Conservation (phyloP, 2,329 filamentous ascomycete genomes). For the Aureobasidium namibiae region DNA sequence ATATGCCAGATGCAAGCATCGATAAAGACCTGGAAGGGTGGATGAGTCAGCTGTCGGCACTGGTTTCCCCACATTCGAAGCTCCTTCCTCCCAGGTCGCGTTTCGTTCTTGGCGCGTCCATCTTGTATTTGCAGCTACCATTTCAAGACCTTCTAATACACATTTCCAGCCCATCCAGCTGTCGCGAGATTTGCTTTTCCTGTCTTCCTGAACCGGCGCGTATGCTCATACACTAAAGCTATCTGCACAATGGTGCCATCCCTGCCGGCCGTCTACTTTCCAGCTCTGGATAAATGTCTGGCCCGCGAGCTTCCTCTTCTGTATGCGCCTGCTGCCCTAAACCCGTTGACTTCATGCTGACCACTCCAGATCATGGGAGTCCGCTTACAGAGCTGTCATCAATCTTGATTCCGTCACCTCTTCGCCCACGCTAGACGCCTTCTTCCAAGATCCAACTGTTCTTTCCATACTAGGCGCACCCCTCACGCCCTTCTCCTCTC, state of each 20-base stretch:
- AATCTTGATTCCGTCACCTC: conserved; percentile 44
- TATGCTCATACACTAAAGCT: conserved; percentile 6
- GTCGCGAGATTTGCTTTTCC: neutral
- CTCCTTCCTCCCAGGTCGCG: conserved; percentile 2
- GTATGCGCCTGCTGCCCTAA: conserved; percentile 43
- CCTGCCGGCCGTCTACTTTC: conserved; percentile 52
- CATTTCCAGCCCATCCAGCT: neutral
- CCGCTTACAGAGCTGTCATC: conserved; percentile 47
- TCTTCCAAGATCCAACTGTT: conserved; percentile 64
- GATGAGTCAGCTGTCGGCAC: neutral
- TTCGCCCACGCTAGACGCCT: conserved; percentile 49
- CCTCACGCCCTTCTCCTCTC: conserved; percentile 56
- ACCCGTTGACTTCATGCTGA: conserved; percentile 5
- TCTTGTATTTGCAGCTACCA: neutral
- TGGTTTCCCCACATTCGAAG: neutral
- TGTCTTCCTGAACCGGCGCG: neutral
- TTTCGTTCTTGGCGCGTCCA: conserved; percentile 3
- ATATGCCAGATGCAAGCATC: neutral
- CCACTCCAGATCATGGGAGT: conserved; percentile 53
- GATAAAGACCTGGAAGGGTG: neutral
- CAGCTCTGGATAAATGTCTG: conserved; percentile 77
- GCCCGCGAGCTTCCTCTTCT: conserved; percentile 71
- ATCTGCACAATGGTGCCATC: conserved; percentile 12
- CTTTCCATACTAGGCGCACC: conserved; percentile 61
- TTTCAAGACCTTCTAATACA: neutral